These are phyloP conservation scores for Phallus indusiatus DNA, from an alignment of 768 basidiomycete genomes.

Conservation along the genomic window DNA sequence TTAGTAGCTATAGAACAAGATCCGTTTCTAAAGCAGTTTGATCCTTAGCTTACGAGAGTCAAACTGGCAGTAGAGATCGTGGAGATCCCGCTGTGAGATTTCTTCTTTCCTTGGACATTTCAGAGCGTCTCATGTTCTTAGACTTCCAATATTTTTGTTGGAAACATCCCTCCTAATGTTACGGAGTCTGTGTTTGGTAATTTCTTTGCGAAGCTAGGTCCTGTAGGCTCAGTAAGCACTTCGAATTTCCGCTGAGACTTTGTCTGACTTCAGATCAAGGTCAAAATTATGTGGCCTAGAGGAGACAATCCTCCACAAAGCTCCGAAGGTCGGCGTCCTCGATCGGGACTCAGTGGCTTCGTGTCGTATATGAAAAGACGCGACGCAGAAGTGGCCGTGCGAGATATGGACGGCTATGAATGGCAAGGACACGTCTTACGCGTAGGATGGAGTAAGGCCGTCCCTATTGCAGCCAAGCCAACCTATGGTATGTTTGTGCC, in stretches of 20 bases:
- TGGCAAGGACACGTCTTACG: conserved; percentile 87
- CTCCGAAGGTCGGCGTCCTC: conserved; percentile 57
- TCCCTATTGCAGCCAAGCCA: conserved; percentile 67
- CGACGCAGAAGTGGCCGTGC: conserved; percentile 82
- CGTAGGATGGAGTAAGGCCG: conserved; percentile 96
- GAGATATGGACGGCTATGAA: conserved; percentile 85
- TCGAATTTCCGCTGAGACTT: conserved; percentile 1
- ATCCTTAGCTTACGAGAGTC: conserved; percentile 78
- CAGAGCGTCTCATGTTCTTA: conserved; percentile 21
- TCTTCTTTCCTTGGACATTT: background rate
- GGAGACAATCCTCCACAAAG: conserved; percentile 59
- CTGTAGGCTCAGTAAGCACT: conserved; percentile 74
- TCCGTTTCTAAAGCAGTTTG: background rate
- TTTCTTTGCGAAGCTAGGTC: conserved; percentile 86
- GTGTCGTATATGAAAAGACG: conserved; percentile 93
- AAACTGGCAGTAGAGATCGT: conserved; percentile 82
- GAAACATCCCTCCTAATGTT: conserved; percentile 81
- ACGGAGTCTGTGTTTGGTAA: conserved; percentile 79
- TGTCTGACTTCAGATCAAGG: conserved; percentile 32
- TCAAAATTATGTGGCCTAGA: conserved; percentile 99
- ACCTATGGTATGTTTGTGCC: conserved; percentile 56
- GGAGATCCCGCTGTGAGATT: conserved; percentile 72
- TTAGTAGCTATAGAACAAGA: background rate
- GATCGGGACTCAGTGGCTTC: conserved; percentile 82
- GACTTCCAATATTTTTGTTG: conserved; percentile 95